Evolutionary conservation across 2,329 filamentous ascomycete genomes (phyloP).

Genomic region (Colletotrichum paranaense): DNA sequence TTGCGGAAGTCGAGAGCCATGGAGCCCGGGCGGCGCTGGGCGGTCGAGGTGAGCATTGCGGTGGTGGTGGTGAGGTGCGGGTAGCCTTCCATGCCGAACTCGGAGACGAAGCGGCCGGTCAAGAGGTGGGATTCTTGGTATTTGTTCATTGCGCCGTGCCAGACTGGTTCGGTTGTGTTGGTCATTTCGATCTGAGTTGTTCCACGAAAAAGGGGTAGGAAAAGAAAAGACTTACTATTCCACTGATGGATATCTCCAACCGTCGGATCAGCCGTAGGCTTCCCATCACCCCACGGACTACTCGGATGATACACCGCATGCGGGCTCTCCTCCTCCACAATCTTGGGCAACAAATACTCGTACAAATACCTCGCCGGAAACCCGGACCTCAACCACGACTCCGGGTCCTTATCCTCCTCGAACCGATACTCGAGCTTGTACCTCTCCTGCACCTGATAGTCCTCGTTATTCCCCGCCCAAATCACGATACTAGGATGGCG

Average conservation of each 20-base stretch:
- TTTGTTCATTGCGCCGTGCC: slow-evolving; percentile 82
- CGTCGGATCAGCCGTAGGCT: slow-evolving; percentile 73
- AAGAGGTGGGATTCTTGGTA: slow-evolving; percentile 81
- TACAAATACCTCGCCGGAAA: slow-evolving; percentile 86
- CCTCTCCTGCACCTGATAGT: slow-evolving; percentile 79
- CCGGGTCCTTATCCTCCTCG: slow-evolving; percentile 73
- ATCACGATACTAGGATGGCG: slow-evolving; percentile 77
- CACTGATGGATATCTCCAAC: slow-evolving; percentile 86
- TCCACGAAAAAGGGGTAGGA: no score
- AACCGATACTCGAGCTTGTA: slow-evolving; percentile 77
- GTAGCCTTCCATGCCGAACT: slow-evolving; percentile 87
- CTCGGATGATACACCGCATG: slow-evolving; percentile 78
- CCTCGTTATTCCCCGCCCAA: slow-evolving; percentile 87
- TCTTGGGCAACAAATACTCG: slow-evolving; percentile 77
- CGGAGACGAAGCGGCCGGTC: slow-evolving; percentile 81
- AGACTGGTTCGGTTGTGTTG: slow-evolving; percentile 57
- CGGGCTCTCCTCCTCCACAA: slow-evolving; percentile 70
- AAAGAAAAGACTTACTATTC: slow-evolving; percentile 58
- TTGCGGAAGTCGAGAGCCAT: slow-evolving; percentile 85
- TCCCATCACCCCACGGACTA: slow-evolving; percentile 78
- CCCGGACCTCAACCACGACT: slow-evolving; percentile 79
- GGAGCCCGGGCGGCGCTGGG: slow-evolving; percentile 73
- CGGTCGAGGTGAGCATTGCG: slow-evolving; percentile 66
- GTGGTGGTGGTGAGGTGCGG: slow-evolving; percentile 79
- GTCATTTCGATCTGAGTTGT: no score